Evolutionary conservation across 2,329 filamentous ascomycete species (phyloP), one percentile per base, ranked within the genome.

Genomic region (Penicillium sp.): DNA sequence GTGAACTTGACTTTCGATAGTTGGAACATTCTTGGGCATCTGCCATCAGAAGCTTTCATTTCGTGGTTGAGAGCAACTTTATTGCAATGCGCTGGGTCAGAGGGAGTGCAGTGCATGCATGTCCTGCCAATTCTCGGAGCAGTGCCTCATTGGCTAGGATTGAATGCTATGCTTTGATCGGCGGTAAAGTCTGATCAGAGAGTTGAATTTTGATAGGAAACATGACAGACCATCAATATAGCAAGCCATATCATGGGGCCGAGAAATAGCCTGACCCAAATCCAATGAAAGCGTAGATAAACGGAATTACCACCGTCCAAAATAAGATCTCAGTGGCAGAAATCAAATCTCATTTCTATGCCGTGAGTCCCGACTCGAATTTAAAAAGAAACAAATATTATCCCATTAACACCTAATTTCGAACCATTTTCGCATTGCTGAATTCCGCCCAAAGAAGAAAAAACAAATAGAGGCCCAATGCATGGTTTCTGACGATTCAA

Each of bases 321-420:
- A 23, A 33, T 40, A 41, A 10, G 19, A 42, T 8, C 27, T 41
- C 15, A 41, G 19, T 54, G 37, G 33, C 27, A 47, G 31, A 21
- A 55, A 27, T 48, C 21, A 54, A 38, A 50, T 55, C 56, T 47
- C 58, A 58, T 65, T 61, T 66, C 61, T 65, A 66, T 59, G 54
- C 45, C 47, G 29, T 40, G 21, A 50, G 42, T 29, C 50, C 50
- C 52, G 12, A 50, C 47, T 51, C 29, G 56, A 66, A 66, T 57
- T 21, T 73, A 72, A 33, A 19, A 80, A 70, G 33, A 81, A 67
- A 4, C 71, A 69, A 56, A 89, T 84, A 56, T 91, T 78, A 70
- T 88, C 88, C 6, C 73, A 65, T 70, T 90, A 87, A 63, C 86
- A 21, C 50, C 51, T 40, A 19, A 13, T 23, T 23, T 35, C 43